Conservation (phyloP, 345 rosid species). For the Schrenkiella parvula region DNA sequence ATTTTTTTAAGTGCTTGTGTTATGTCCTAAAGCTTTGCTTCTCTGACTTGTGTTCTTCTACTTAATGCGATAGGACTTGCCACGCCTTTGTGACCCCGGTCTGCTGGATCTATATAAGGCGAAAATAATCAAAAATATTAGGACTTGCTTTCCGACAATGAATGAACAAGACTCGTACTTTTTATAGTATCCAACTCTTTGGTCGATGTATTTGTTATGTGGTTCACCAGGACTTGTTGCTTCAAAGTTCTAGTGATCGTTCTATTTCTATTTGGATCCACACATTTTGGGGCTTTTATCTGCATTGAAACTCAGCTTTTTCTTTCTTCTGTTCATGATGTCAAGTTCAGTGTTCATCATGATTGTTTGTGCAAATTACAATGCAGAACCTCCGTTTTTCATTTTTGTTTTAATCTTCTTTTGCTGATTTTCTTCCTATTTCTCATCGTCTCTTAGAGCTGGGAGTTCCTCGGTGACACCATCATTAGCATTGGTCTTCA, state of each 20-base stretch:
- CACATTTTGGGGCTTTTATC: not conserved
- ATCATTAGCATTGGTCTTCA: slow-evolving; percentile 20
- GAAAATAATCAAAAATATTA: slow-evolving; percentile 21
- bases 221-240: slow-evolving; percentile 11
- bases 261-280: not conserved
- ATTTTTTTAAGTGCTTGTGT: not conserved
- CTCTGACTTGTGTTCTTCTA: slow-evolving; percentile 37
- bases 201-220: not conserved
- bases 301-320: not conserved
- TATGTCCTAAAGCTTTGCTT: not conserved
- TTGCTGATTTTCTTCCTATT: slow-evolving; percentile 15
- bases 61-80: slow-evolving; percentile 69
- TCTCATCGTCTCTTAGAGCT: slow-evolving; percentile 25
- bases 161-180: slow-evolving; percentile 14
- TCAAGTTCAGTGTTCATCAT: not conserved
- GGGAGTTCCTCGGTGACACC: slow-evolving; percentile 37
- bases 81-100: slow-evolving; percentile 67
- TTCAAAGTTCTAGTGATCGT: not conserved
- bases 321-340: not conserved
- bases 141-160: slow-evolving; percentile 22
- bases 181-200: not conserved
- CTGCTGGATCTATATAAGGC: slow-evolving; percentile 44
- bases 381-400: not conserved
- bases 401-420: not conserved
- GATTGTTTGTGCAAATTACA: slow-evolving; percentile 2